Base-by-base conservation (phyloP, 306 rosid genomes). In the Quercus berberidifolia region DNA sequence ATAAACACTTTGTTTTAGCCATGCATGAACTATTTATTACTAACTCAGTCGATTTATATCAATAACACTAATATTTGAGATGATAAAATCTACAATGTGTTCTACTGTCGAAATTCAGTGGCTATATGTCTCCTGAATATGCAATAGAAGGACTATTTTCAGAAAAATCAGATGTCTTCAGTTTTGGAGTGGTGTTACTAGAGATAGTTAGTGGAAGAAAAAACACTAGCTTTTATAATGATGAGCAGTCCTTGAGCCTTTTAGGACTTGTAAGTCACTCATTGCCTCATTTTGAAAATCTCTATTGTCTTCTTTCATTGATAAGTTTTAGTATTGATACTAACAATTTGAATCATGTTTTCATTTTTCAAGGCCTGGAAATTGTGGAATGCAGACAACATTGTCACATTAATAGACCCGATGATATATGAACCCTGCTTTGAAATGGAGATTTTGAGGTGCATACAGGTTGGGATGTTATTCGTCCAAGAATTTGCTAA, bases 151-250 rank as follows among this genome's bases (percentile, higher is more conserved):
- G 70, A 3, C 15, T 25, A 7, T 64, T 64, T 64, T 64, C 21
- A 64, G 70, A 64, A 1, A 64, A 43, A 43, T 46, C 1, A 20
- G 2, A 20, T 26, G 6, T 64, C 10, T 64, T 25, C 4, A 76
- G 84, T 21, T 75, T 81, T 51, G 80, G 77, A 5, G 67, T 81
- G 15, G 31, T 81, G 28, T 20, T 75, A 10, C 18, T 63, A 1
- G 77, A 72, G 38, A 76, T 76, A 23, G 5, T 71, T 13, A 67
- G 78, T 26, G 59, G 78, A 6, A 74, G 49, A 55, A 73, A 18
- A 73, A 63, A 15, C 17, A 64, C 5, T 3, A 41, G 67, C 28
- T 19, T 6, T 41, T 28, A n/a, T 4, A 14, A 57, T 13, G 0
- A 14, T 9, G 76, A 79, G 41, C 7, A 33, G 12, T 35, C 76